These are phyloP conservation scores for Arachis monticola DNA, from an alignment of 331 rosid genomes.

Conservation along the genomic window DNA sequence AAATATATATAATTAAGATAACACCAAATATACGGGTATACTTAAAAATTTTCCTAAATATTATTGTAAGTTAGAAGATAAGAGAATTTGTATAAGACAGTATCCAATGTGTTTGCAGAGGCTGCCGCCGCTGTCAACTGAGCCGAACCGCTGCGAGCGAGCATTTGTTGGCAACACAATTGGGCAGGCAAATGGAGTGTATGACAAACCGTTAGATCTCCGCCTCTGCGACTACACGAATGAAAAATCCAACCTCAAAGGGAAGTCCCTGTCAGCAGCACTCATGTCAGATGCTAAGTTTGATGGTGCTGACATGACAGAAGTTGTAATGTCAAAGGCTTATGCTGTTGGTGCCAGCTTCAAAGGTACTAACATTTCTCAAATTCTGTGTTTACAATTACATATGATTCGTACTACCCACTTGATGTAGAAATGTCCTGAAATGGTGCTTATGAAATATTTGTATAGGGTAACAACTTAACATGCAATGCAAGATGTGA, in stretches of 20 bases:
- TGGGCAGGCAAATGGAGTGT: constrained; percentile 96
- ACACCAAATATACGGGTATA: too few species aligned
- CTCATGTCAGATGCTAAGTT: constrained; percentile 96
- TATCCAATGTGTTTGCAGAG: constrained; percentile 57
- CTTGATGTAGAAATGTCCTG: constrained; percentile 11
- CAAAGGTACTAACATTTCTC: constrained; percentile 77
- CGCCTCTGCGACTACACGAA: constrained; percentile 88
- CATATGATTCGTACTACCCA: not conserved
- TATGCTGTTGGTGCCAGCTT: constrained; percentile 93
- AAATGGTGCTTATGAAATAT: not conserved
- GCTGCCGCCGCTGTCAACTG: constrained; percentile 92
- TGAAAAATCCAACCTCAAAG: constrained; percentile 81
- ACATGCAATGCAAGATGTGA: constrained; percentile 10
- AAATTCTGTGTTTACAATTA: constrained; percentile 2
- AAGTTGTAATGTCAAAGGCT: constrained; percentile 97
- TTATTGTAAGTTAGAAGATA: too few species aligned
- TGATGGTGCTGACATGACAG: constrained; percentile 97
- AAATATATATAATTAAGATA: too few species aligned
- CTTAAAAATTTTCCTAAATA: too few species aligned
- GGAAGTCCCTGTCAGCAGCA: constrained; percentile 94
- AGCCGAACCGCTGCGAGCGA: constrained; percentile 86
- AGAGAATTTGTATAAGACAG: not conserved
- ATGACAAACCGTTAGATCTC: constrained; percentile 92
- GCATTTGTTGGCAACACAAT: constrained; percentile 94
- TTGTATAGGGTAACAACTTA: not conserved